phyloP scores from a whole-genome alignment of 2,329 filamentous ascomycete genomes.

The Exophiala mesophila region DNA sequence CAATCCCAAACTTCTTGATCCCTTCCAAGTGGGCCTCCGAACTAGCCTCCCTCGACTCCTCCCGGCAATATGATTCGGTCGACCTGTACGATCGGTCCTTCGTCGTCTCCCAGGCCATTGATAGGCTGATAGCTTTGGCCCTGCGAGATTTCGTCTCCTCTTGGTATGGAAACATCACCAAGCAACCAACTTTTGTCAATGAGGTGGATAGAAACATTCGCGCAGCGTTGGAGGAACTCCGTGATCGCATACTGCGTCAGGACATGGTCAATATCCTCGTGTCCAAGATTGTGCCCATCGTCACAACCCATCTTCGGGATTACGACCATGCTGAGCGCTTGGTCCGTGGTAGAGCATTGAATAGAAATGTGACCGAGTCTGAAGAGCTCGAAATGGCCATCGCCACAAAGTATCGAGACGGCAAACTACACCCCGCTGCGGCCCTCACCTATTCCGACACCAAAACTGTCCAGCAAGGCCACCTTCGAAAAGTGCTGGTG shows the following conservation, averaged over 20 bases:
- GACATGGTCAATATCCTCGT: conserved; percentile 82
- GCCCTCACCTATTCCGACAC: conserved; percentile 78
- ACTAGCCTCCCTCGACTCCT: conserved; percentile 59
- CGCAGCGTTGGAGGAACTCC: conserved; percentile 63
- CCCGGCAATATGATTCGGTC: conserved; percentile 61
- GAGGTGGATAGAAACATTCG: conserved; percentile 80
- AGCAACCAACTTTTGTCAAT: conserved; percentile 71
- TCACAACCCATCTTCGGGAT: conserved; percentile 83
- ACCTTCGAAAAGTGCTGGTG: conserved; percentile 70
- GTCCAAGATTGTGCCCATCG: conserved; percentile 75
- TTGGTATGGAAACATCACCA: conserved; percentile 87
- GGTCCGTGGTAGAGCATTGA: conserved; percentile 81
- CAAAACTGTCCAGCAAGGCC: conserved; percentile 79
- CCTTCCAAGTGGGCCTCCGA: conserved; percentile 65
- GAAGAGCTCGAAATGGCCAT: conserved; percentile 94
- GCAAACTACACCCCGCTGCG: conserved; percentile 80
- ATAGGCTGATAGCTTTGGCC: conserved; percentile 70
- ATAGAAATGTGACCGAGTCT: conserved; percentile 86
- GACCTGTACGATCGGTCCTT: conserved; percentile 72
- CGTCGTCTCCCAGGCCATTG: conserved; percentile 72
- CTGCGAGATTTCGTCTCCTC: conserved; percentile 77
- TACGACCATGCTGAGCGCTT: conserved; percentile 85
- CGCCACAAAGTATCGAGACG: conserved; percentile 86
- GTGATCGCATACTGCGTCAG: conserved; percentile 65
- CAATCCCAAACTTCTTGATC: conserved; percentile 52